Percentiles rank a stretch among this genome's conserved stretches.
These are phyloP conservation scores for Rhodomyrtus psidioides DNA, from an alignment of 441 rosid species.

Conservation along the genomic window DNA sequence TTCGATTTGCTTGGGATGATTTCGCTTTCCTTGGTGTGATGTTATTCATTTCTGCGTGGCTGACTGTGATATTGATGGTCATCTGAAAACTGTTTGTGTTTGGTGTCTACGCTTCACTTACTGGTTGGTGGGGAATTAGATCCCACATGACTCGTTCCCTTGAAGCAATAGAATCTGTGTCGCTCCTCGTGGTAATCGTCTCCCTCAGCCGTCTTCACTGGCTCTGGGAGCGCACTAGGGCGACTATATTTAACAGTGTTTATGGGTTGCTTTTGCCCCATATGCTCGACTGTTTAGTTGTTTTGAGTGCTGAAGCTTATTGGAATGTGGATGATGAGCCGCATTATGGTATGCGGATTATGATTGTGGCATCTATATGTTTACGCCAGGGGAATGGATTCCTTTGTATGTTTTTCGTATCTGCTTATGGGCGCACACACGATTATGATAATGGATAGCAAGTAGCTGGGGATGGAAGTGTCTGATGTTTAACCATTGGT, in stretches of 20 bases:
- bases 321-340: neutral
- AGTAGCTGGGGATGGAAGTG: neutral
- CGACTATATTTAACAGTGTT: neutral
- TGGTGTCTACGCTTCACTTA: neutral
- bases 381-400: neutral
- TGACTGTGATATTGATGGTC: neutral
- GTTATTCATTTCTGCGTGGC: neutral
- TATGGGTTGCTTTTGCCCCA: neutral
- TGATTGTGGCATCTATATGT: neutral
- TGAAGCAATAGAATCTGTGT: conserved; percentile 1
- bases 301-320: neutral
- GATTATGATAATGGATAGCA: neutral
- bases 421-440: neutral
- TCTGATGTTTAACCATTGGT: neutral
- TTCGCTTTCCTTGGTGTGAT: neutral
- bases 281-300: neutral
- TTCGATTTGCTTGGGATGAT: neutral
- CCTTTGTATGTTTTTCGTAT: neutral
- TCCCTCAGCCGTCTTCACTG: neutral
- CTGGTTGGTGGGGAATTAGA: neutral
- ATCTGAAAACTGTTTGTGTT: neutral
- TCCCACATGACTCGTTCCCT: conserved; percentile 10
- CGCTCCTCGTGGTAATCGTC: neutral
- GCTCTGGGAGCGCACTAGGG: neutral
- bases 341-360: neutral